Evolutionary conservation across 768 basidiomycete species (phyloP).

Genomic region (Hirschioporus abietinus): DNA sequence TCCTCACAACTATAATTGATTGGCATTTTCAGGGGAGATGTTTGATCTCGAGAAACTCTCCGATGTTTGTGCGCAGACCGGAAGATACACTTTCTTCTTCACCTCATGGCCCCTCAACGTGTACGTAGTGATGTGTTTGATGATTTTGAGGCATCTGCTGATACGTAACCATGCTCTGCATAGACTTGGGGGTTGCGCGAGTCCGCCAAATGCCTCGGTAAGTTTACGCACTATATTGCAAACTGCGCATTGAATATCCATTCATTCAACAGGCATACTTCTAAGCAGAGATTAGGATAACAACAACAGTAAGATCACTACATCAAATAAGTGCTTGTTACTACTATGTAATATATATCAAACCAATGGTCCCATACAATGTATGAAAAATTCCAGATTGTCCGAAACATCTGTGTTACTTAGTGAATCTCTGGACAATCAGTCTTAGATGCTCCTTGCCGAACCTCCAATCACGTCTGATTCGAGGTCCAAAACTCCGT

Average conservation of each 20-base stretch:
- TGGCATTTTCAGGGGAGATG: slow-evolving; percentile 46
- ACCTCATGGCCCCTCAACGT: slow-evolving; percentile 71
- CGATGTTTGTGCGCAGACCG: slow-evolving; percentile 47
- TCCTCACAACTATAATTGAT: not conserved
- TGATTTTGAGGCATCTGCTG: slow-evolving; percentile 5
- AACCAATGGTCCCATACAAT: not conserved
- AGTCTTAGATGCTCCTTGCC: slow-evolving; percentile 19
- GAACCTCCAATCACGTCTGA: slow-evolving; percentile 33
- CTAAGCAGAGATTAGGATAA: slow-evolving; percentile 7
- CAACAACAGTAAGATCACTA: not conserved
- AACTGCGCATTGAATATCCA: slow-evolving; percentile 3
- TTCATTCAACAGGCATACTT: slow-evolving; percentile 19
- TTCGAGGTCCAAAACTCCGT: slow-evolving; percentile 46
- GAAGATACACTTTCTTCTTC: slow-evolving; percentile 71
- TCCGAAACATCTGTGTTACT: too few species aligned
- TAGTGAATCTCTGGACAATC: not conserved
- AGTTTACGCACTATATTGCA: slow-evolving; percentile 21
- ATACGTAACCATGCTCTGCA: slow-evolving; percentile 10
- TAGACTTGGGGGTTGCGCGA: slow-evolving; percentile 63
- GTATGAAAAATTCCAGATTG: not conserved
- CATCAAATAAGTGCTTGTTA: not conserved
- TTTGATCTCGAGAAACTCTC: slow-evolving; percentile 67
- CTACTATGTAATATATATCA: not conserved
- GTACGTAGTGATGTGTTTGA: slow-evolving; percentile 32
- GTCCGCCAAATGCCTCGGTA: slow-evolving; percentile 68